Evolutionary conservation across 257 asterid species (phyloP).

Genomic region (Fraxinus americana): DNA sequence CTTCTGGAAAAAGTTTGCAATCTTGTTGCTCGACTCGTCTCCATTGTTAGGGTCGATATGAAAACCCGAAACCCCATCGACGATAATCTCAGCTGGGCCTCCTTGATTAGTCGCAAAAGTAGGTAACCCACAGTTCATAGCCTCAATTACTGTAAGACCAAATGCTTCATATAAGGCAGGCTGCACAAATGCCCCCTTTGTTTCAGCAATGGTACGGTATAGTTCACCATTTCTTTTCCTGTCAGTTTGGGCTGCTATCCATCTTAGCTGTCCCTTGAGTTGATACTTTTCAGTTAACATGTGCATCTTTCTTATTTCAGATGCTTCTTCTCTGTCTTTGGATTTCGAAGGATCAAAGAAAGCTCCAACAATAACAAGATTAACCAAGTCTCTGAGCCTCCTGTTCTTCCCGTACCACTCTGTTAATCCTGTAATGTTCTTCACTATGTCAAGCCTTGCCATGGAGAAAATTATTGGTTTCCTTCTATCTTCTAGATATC

Average conservation of each 20-base stretch:
- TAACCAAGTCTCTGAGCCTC: conserved; percentile 66
- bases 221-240: conserved; percentile 71
- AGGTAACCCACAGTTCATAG: conserved; percentile 93
- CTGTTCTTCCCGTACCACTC: conserved; percentile 94
- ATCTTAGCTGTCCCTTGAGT: conserved; percentile 80
- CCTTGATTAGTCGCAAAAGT: conserved; percentile 93
- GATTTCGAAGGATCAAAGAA: conserved; percentile 83
- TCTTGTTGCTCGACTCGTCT: conserved; percentile 76
- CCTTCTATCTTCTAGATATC: conserved; percentile 67
- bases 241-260: conserved; percentile 93
- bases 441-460: conserved; percentile 90
- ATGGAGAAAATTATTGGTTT: conserved; percentile 88
- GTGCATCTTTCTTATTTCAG: conserved; percentile 86
- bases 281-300: conserved; percentile 58
- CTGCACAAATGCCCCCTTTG: conserved; percentile 88
- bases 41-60: conserved; percentile 79
- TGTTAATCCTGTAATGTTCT: conserved; percentile 77
- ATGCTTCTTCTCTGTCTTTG: conserved; percentile 88
- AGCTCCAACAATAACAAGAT: conserved; percentile 87
- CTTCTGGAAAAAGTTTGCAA: conserved; percentile 77
- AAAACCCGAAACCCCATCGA: conserved; percentile 82
- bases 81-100: conserved; percentile 95
- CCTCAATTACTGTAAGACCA: conserved; percentile 86
- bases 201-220: conserved; percentile 78
- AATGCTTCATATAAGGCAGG: conserved; percentile 93